Evolutionary conservation across 345 rosid genomes (phyloP).

Genomic region (Lenwebbia sp.): DNA sequence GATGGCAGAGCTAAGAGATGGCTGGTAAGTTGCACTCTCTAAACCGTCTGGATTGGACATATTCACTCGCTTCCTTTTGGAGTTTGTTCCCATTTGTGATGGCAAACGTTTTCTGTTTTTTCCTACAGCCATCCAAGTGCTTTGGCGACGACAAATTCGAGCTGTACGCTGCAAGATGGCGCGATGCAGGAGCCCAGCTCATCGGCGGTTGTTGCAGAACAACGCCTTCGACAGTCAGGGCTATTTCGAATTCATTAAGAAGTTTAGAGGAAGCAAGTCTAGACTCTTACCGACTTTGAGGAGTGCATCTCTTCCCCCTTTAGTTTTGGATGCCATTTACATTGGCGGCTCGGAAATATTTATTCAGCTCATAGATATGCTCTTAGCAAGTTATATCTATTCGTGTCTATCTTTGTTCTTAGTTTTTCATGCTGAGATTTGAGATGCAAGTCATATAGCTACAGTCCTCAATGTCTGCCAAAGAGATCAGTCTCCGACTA

Average conservation of each 20-base stretch:
- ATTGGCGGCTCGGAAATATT: background rate
- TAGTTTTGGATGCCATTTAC: background rate
- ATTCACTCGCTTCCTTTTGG: background rate
- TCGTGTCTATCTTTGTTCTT: background rate
- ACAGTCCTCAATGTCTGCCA: background rate
- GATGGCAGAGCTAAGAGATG: slow-evolving; percentile 81
- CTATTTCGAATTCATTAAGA: slow-evolving; percentile 52
- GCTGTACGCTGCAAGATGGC: slow-evolving; percentile 58
- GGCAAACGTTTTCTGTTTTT: background rate
- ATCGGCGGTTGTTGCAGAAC: slow-evolving; percentile 90
- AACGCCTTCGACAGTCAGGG: slow-evolving; percentile 59
- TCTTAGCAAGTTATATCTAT: background rate
- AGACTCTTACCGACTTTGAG: background rate
- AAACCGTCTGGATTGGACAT: background rate
- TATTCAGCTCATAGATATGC: background rate
- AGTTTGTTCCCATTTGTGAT: background rate
- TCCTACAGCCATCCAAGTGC: slow-evolving; percentile 65
- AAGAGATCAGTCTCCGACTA: background rate
- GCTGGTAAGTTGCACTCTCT: slow-evolving; percentile 48
- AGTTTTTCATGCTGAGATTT: background rate
- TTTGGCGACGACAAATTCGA: slow-evolving; percentile 61
- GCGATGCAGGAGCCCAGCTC: slow-evolving; percentile 65
- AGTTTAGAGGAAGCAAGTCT: background rate
- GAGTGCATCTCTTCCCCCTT: background rate
- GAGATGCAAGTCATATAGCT: background rate